Percentiles rank a stretch among this genome's conserved stretches.
Conservation (phyloP, 2,329 filamentous ascomycete species). For the Plectosphaerella plurivora region DNA sequence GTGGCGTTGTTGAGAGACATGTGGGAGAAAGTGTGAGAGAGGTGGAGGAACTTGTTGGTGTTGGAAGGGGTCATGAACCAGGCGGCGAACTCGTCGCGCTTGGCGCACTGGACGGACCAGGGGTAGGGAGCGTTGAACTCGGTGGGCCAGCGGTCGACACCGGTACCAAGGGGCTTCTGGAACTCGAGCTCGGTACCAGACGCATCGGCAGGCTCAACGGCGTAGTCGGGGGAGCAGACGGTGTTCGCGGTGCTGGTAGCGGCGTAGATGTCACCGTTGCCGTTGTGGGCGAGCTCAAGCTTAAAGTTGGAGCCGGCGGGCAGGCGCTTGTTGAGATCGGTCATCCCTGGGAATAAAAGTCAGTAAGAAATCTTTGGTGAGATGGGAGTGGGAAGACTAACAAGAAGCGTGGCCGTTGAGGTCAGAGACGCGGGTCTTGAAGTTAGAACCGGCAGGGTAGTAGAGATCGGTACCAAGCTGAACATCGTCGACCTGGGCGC, state of each 20-base stretch:
- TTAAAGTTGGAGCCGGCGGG: constrained; percentile 46
- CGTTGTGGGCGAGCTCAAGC: constrained; percentile 51
- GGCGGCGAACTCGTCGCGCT: constrained; percentile 42
- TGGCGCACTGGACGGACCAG: constrained; percentile 43
- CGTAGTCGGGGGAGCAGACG: constrained; percentile 32
- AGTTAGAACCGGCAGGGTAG: constrained; percentile 40
- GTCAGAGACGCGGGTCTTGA: constrained; percentile 43
- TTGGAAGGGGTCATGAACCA: constrained; percentile 49
- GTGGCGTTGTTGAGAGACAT: constrained; percentile 56
- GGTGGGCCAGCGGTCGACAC: constrained; percentile 42
- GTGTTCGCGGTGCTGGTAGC: constrained; percentile 38
- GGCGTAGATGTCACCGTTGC: constrained; percentile 42
- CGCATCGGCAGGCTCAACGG: constrained; percentile 40
- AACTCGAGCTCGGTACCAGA: constrained; percentile 40
- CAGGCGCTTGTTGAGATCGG: constrained; percentile 38
- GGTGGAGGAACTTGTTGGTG: constrained; percentile 48
- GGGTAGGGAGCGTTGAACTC: constrained; percentile 43
- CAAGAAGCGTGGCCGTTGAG: constrained; percentile 41
- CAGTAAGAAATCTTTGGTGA: too few species aligned
- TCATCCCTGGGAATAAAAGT: background rate
- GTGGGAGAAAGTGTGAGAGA: constrained; percentile 61
- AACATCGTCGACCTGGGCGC: constrained; percentile 59
- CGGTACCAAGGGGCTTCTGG: constrained; percentile 43
- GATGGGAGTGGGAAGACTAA: constrained; percentile 15
- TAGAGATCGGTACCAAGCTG: constrained; percentile 50